A percentile compares a stretch with the other conserved stretches of the same genome.
Conservation (phyloP, 768 basidiomycete species). For the Cystobasidium tubakii region DNA sequence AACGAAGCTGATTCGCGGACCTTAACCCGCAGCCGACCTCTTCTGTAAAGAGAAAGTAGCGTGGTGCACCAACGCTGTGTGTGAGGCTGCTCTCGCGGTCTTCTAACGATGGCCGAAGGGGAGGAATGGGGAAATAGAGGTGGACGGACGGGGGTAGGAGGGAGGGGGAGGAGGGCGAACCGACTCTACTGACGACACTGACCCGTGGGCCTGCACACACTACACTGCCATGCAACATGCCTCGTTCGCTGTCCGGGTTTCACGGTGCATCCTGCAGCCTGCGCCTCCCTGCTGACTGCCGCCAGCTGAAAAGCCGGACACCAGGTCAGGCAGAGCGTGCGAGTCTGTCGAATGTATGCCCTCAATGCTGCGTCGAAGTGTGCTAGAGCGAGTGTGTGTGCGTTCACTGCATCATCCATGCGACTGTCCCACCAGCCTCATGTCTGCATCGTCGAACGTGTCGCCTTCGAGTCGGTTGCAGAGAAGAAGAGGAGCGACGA, state of each 20-base stretch:
- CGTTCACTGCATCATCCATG: neutral
- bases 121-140: neutral
- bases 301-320: neutral
- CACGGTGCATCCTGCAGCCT: neutral
- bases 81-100: conserved; percentile 32
- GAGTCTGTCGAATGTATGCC: neutral
- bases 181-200: neutral
- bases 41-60: neutral
- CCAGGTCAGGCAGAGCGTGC: neutral
- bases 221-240: neutral
- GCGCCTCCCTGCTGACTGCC: too few relatives aligned
- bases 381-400: neutral
- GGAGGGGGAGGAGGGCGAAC: neutral
- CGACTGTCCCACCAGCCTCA: neutral
- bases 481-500: neutral
- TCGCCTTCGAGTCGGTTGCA: neutral
- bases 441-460: neutral
- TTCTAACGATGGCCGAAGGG: conserved; percentile 9
- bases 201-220: too few relatives aligned
- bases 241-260: conserved; percentile 5
- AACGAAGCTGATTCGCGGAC: conserved; percentile 22
- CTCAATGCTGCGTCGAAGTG: neutral
- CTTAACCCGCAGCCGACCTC: conserved; percentile 23
- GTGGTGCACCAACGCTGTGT: conserved; percentile 30
- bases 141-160: neutral